Base-by-base conservation (phyloP, 2,329 filamentous ascomycete genomes). In the Stagonosporopsis cucurbitacearum region DNA sequence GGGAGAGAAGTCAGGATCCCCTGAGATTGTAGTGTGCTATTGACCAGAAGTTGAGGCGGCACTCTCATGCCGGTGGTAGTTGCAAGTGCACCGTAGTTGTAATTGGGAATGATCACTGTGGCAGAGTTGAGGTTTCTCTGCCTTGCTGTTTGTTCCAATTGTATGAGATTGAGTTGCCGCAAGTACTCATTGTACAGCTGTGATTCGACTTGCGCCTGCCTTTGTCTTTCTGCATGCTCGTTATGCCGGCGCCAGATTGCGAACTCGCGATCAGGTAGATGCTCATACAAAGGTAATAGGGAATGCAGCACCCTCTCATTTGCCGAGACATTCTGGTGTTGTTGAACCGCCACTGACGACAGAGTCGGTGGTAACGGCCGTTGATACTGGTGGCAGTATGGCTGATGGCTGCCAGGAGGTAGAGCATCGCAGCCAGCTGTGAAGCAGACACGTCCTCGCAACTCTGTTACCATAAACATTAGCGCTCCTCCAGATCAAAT, bases 381-480 rank as follows among this genome's bases (percentile, higher is more conserved):
- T 13, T 23, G 33, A 15, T 30, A 33, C 9, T 11, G n/a, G 2
- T 37, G 32, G 42, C 50, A 54, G 15, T 32, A 26, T 2, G 19
- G 3, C 2, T 19, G 25, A 12, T 54, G 50, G 2, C n/a, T 22
- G 11, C 50, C 50, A 17, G 3, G 17, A 15, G 37, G 44, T 11
- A 54, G 20, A 12, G 9, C 12, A 9, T 43, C 15, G 23, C 50
- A 54, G 25, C 33, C 39, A 32, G 50, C 50, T 6, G 44, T 54
- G 15, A 43, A 54, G 17, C 50, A 54, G 6, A 19, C 12, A 37
- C 17, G 35, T 37, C 17, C 35, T 37, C 35, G 35, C 2, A 20
- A 11, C 11, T 37, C 30, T 43, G 5, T 15, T 4, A 22, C 20
- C 7, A 23, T 13, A 12, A 9, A 11, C 19, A 17, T 37, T 19